Conservation (phyloP, 345 rosid species). For the Eucalyptus victrix region DNA sequence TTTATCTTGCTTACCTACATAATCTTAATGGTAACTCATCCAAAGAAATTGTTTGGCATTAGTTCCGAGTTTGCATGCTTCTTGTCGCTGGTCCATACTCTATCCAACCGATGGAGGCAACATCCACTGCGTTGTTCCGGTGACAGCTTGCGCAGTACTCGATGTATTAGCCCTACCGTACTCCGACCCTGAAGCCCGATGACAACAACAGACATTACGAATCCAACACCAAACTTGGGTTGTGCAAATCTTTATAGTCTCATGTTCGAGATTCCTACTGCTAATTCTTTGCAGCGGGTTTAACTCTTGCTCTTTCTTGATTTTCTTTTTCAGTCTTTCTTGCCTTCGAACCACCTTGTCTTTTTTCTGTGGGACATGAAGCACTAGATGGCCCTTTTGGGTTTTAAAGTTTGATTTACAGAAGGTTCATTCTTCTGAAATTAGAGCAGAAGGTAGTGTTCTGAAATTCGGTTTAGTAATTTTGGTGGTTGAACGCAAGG, state of each 20-base stretch:
- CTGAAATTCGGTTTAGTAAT: not conserved
- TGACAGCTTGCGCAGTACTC: conserved; percentile 75
- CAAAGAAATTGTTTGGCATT: not conserved
- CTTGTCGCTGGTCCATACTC: conserved; percentile 61
- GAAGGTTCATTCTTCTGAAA: too few relatives aligned
- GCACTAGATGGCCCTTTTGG: not conserved
- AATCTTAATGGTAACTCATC: not conserved
- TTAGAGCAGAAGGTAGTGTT: not conserved
- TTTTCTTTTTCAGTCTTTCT: not conserved
- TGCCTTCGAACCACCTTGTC: not conserved
- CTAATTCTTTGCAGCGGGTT: not conserved
- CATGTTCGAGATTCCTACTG: not conserved
- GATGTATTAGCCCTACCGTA: conserved; percentile 82
- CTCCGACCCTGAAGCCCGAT: conserved; percentile 40
- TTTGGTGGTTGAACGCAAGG: not conserved
- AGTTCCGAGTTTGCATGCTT: conserved; percentile 41
- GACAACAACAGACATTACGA: not conserved
- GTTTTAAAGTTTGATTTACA: not conserved
- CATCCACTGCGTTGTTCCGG: conserved; percentile 80
- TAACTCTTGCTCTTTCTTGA: not conserved
- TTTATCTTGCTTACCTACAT: not conserved
- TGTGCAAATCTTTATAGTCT: not conserved
- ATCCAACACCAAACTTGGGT: not conserved
- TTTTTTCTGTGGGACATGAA: not conserved
- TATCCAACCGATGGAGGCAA: conserved; percentile 92